Evolutionary conservation across 176 grass and related monocot genomes (phyloP), one percentile per base, ranked within the genome.

Genomic region (Zea mays): DNA sequence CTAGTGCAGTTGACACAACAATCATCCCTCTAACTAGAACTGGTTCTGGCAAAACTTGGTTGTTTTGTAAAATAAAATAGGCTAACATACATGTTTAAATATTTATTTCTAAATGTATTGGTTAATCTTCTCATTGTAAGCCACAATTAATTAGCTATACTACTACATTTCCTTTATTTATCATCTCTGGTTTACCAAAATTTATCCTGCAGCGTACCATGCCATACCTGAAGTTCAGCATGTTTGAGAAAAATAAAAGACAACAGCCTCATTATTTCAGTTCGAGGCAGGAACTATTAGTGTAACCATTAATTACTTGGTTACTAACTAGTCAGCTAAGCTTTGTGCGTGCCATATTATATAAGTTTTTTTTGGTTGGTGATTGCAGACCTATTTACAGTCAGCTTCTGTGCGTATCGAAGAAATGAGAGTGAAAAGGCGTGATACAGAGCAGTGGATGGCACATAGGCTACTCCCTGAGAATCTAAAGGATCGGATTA

Each of bases 381-480:
- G 33, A 48, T 71, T 80, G 45, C 72, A 98, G 92, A 92, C 92
- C 38, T 98, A 98, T 88, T 81, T 92, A 67, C 92, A 98, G 77
- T 98, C 96, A 79, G 78, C 89, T 37, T 86, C 92, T 35, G 56
- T 92, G 60, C 87, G 89, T 44, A 87, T 94, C 78, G 89, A 94
- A 88, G 96, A 98, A 79, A 98, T 94, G 92, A 89, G 96, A 86
- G 40, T 92, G 59, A 94, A 90, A 88, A 90, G 85, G 71, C 83
- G 85, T 80, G 96, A 94, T 60, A 77, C 89, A 45, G 96, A 98
- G 52, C 92, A 90, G 75, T 99, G 92, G 96, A 95, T 95, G 92
- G 75, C 87, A 70, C 87, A 95, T 72, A 82, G 96, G 4, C 59
- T 88, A 75, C 91, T 99, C 82, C 90, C 96, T 72, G 96, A 92